phyloP scores from a whole-genome alignment of 345 rosid species.

The Aurinia saxatilis region DNA sequence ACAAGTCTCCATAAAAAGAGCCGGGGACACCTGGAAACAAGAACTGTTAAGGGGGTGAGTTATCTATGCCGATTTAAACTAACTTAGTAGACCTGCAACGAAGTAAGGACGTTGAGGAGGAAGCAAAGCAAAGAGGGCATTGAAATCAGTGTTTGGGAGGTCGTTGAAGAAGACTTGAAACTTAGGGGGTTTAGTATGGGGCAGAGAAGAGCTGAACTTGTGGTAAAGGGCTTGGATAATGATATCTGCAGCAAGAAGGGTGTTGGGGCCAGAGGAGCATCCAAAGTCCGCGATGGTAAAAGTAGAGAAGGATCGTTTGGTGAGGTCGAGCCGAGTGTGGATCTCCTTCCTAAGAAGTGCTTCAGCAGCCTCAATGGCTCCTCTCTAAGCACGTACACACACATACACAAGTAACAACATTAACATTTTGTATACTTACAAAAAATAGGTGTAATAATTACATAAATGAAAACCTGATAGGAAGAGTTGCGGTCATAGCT shows the following conservation, averaged over 20 bases:
- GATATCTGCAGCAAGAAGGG: constrained; percentile 31
- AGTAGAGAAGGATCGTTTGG: not conserved
- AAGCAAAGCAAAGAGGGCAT: constrained; percentile 38
- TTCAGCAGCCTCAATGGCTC: constrained; percentile 30
- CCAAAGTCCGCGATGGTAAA: constrained; percentile 29
- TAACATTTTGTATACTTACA: not conserved
- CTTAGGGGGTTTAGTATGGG: constrained; percentile 1
- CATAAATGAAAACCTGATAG: constrained; percentile 7
- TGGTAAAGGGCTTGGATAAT: constrained; percentile 24
- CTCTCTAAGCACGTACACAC: constrained; percentile 11
- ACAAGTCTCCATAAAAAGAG: constrained; percentile 32
- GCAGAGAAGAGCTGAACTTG: not conserved
- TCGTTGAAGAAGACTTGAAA: constrained; percentile 47
- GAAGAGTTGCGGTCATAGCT: constrained; percentile 27
- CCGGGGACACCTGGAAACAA: constrained; percentile 30
- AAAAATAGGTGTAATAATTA: not conserved
- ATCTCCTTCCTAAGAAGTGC: constrained; percentile 16
- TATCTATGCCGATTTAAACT: not conserved
- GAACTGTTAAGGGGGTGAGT: not conserved
- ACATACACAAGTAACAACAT: not conserved
- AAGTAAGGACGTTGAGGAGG: constrained; percentile 22
- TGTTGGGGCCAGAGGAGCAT: constrained; percentile 41
- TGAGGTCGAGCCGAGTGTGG: not conserved
- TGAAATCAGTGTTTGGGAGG: constrained; percentile 36
- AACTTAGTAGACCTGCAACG: constrained; percentile 12